A percentile compares a stretch with the other conserved stretches of the same genome.
phyloP scores from a whole-genome alignment of 345 rosid genomes.

The Camelina hispida region DNA sequence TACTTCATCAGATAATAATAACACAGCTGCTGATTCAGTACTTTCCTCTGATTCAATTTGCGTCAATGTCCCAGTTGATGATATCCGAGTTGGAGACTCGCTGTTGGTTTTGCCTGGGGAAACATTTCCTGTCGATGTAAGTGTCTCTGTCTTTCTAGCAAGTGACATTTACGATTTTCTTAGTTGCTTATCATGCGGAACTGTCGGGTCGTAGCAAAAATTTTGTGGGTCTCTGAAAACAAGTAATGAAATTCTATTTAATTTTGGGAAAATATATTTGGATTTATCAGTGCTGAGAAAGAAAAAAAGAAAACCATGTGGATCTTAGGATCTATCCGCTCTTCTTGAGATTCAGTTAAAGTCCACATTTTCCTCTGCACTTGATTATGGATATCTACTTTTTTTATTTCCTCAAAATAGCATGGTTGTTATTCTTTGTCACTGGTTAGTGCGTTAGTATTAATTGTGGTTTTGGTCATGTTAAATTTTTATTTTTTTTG shows the following conservation, averaged over 20 bases:
- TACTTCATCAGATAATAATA: conserved; percentile 71
- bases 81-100: conserved; percentile 84
- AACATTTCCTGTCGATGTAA: conserved; percentile 95
- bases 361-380: conserved; percentile 19
- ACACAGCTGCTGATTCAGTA: conserved; percentile 59
- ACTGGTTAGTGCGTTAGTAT: conserved; percentile 9
- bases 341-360: conserved; percentile 21
- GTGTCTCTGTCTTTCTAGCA: conserved; percentile 36
- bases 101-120: conserved; percentile 92
- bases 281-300: background rate
- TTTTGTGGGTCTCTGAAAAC: background rate
- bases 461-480: conserved; percentile 15
- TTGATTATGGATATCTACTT: conserved; percentile 4
- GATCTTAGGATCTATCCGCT: conserved; percentile 7
- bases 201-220: conserved; percentile 1
- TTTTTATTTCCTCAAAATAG: background rate
- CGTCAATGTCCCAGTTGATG: conserved; percentile 83
- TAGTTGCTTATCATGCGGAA: conserved; percentile 25
- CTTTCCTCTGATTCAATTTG: conserved; percentile 84
- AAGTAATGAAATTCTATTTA: background rate
- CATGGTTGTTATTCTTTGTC: background rate
- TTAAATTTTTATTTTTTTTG: conserved; percentile 32
- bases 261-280: background rate
- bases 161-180: conserved; percentile 17
- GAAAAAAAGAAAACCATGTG: background rate